A percentile compares a stretch with the other conserved stretches of the same genome.
These are phyloP conservation scores for Chaetomiaceae sp. DNA, from an alignment of 2,329 filamentous ascomycete genomes.

Conservation along the genomic window DNA sequence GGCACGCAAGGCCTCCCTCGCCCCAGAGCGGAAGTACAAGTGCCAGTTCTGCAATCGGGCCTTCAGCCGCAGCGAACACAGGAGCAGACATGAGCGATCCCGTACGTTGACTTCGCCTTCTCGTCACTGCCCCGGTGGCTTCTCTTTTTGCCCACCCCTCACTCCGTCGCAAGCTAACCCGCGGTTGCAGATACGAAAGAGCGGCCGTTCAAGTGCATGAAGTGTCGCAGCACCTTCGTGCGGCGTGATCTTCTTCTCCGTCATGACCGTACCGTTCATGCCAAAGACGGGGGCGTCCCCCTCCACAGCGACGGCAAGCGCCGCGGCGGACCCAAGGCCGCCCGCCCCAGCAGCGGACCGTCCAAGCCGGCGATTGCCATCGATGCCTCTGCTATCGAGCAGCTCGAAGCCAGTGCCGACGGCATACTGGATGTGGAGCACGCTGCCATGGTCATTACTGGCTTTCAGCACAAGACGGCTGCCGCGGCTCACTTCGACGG, in stretches of 20 bases:
- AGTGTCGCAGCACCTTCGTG: constrained; percentile 97
- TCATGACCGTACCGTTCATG: constrained; percentile 97
- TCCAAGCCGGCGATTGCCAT: constrained; percentile 74
- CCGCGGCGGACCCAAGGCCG: constrained; percentile 63
- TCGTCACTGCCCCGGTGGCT: too few species aligned
- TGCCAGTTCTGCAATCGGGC: constrained; percentile 98
- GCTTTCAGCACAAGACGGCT: constrained; percentile 93
- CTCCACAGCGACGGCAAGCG: constrained; percentile 93
- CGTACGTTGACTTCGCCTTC: constrained; percentile 60
- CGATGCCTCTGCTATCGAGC: constrained; percentile 81
- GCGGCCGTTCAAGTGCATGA: constrained; percentile 96
- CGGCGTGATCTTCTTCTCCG: constrained; percentile 91
- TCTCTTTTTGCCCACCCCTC: constrained; percentile 4
- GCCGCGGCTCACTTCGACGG: constrained; percentile 58
- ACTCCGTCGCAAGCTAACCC: constrained; percentile 12
- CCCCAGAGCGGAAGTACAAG: constrained; percentile 97
- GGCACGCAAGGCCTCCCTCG: constrained; percentile 67
- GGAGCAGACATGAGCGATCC: constrained; percentile 93
- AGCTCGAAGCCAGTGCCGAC: constrained; percentile 86
- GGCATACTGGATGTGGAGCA: constrained; percentile 93
- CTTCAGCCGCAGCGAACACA: constrained; percentile 94
- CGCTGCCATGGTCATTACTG: constrained; percentile 96
- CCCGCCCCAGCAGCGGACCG: constrained; percentile 55
- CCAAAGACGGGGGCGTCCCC: constrained; percentile 91
- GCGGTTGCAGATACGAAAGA: constrained; percentile 86